These are phyloP conservation scores for Cubamyces lactineus DNA, from an alignment of 768 basidiomycete species.

Conservation along the genomic window DNA sequence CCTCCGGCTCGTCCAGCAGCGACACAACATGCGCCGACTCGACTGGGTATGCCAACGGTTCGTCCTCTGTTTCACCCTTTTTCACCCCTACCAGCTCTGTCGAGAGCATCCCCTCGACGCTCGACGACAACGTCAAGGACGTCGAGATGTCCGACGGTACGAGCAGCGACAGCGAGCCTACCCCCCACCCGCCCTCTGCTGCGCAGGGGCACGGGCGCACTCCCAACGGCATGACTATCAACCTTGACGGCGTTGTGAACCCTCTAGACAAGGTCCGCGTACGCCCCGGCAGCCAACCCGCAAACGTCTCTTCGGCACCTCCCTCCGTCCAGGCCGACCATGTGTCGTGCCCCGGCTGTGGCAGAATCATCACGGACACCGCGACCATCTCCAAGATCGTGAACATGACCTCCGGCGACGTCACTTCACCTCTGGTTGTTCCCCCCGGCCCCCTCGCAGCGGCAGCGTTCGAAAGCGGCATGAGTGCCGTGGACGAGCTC, in stretches of 20 bases:
- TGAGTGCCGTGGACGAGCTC: constrained; percentile 78
- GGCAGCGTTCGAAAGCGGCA: constrained; percentile 60
- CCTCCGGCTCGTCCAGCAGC: constrained; percentile 25
- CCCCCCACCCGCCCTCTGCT: constrained; percentile 19
- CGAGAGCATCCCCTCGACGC: constrained; percentile 29
- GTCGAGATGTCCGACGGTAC: constrained; percentile 27
- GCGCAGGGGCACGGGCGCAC: constrained; percentile 26
- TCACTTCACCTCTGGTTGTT: constrained; percentile 45
- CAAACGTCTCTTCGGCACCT: constrained; percentile 46
- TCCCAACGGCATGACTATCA: constrained; percentile 50
- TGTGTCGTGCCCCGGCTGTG: constrained; percentile 58
- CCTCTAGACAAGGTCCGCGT: constrained; percentile 29
- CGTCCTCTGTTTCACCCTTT: constrained; percentile 30
- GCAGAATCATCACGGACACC: constrained; percentile 51
- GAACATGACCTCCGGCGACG: constrained; percentile 26
- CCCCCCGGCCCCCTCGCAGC: constrained; percentile 59
- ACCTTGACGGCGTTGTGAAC: constrained; percentile 50
- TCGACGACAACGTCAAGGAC: constrained; percentile 27
- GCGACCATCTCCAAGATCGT: constrained; percentile 39
- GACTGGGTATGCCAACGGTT: constrained; percentile 22
- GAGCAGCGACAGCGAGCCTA: constrained; percentile 30
- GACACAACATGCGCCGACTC: constrained; percentile 21
- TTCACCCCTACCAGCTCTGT: constrained; percentile 32
- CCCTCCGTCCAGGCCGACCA: constrained; percentile 46
- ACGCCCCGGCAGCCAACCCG: constrained; percentile 27